Percentiles rank a stretch among this genome's conserved stretches.
phyloP scores from a whole-genome alignment of 2,329 filamentous ascomycete species.

The Aspergillus floridensis region DNA sequence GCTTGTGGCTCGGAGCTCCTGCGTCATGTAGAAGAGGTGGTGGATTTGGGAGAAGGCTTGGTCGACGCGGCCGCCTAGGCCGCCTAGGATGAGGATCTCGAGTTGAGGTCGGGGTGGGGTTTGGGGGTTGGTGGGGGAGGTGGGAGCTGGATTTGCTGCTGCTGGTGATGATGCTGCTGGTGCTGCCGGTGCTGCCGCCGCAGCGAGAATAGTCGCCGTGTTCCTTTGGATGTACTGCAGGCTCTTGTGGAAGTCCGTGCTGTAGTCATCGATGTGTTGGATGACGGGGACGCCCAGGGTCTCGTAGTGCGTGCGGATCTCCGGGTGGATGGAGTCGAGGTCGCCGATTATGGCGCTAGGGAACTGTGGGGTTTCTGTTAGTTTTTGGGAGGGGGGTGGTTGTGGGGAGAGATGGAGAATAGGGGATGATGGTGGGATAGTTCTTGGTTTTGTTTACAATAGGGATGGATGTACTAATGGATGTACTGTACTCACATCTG shows the following conservation, averaged over 20 bases:
- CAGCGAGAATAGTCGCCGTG: slow-evolving; percentile 24
- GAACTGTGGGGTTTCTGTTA: slow-evolving; percentile 37
- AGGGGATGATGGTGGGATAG: no score
- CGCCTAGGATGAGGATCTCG: slow-evolving; percentile 78
- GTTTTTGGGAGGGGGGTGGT: neutral
- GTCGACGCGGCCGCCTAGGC: slow-evolving; percentile 85
- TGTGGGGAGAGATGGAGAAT: no score
- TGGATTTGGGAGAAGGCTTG: slow-evolving; percentile 88
- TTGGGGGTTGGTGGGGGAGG: neutral
- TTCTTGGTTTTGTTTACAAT: no score
- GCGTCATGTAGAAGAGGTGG: slow-evolving; percentile 63
- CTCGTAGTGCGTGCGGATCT: slow-evolving; percentile 65
- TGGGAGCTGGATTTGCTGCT: neutral
- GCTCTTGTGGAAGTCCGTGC: slow-evolving; percentile 88
- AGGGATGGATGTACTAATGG: no score
- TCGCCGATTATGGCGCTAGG: slow-evolving; percentile 81
- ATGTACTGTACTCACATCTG: slow-evolving; percentile 26
- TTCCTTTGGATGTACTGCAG: slow-evolving; percentile 57
- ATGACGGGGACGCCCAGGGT: slow-evolving; percentile 59
- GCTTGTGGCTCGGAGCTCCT: slow-evolving; percentile 18
- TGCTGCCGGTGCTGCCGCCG: neutral
- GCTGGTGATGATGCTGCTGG: neutral
- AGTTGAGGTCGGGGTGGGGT: slow-evolving; percentile 21
- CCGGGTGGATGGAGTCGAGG: slow-evolving; percentile 73
- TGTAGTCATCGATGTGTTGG: slow-evolving; percentile 74